Conservation (phyloP, 495 filamentous ascomycete genomes). For the Xylaria flabelliformis region DNA sequence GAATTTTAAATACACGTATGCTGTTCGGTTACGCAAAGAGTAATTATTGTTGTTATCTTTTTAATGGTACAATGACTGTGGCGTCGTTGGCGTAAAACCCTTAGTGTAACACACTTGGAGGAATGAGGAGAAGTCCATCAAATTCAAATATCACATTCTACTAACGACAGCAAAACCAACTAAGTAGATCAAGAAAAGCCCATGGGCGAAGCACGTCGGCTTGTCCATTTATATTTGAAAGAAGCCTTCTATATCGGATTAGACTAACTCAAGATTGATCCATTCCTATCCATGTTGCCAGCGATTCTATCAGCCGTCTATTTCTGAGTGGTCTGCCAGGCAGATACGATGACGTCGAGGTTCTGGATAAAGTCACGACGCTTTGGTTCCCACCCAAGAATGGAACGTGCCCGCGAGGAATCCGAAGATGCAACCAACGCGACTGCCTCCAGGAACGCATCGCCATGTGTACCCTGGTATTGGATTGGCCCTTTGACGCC, state of each 20-base stretch:
- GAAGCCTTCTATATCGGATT: background rate
- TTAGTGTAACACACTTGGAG: no score
- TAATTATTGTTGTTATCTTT: no score
- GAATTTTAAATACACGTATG: no score
- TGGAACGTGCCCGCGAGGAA: slow-evolving; percentile 41
- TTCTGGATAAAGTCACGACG: slow-evolving; percentile 31
- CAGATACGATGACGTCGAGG: background rate
- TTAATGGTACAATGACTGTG: no score
- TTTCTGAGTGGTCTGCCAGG: background rate
- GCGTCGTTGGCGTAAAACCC: no score
- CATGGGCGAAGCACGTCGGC: no score
- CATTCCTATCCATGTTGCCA: background rate
- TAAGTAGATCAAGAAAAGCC: no score
- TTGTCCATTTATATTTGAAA: no score
- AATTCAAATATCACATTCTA: no score
- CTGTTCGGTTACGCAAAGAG: no score
- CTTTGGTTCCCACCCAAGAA: slow-evolving; percentile 51
- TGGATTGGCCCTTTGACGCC: slow-evolving; percentile 41
- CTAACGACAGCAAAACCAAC: no score
- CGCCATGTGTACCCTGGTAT: slow-evolving; percentile 34
- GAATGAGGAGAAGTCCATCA: no score
- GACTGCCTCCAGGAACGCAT: slow-evolving; percentile 42
- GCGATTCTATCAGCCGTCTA: background rate
- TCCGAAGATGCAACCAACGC: slow-evolving; percentile 34
- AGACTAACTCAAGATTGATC: background rate